Evolutionary conservation across 2,329 filamentous ascomycete genomes (phyloP).

Genomic region (Pseudohalonectria lignicola): DNA sequence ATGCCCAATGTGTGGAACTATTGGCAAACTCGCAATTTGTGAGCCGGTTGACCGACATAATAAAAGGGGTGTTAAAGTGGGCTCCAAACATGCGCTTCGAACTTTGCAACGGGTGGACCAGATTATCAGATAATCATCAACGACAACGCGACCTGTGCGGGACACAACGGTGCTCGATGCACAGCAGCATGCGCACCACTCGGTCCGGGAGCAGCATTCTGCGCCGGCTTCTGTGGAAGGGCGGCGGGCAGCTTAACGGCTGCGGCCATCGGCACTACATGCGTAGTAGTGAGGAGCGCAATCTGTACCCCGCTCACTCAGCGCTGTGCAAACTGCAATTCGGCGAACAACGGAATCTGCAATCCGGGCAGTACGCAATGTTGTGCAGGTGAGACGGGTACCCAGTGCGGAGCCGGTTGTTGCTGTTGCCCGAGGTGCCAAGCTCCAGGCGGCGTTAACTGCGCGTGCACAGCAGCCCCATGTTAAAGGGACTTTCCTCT

Average conservation of each 20-base stretch:
- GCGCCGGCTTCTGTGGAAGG: not conserved
- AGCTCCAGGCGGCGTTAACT: not conserved
- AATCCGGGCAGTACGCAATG: not conserved
- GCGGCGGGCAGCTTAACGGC: too few relatives aligned
- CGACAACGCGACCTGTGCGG: not conserved
- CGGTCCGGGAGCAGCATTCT: not conserved
- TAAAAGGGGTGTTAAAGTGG: not conserved
- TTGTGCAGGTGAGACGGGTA: not conserved
- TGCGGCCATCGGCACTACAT: not conserved
- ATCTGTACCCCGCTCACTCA: not conserved
- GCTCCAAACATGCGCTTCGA: not conserved
- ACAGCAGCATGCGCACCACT: not conserved
- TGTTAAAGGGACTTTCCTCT: too few relatives aligned
- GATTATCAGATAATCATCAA: not conserved
- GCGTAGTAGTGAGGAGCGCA: not conserved
- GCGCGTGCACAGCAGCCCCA: not conserved
- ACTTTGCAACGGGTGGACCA: not conserved
- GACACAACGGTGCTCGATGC: not conserved
- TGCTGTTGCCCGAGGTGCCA: not conserved
- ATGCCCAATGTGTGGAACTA: not conserved
- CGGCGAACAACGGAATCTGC: not conserved
- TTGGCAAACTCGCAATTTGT: not conserved
- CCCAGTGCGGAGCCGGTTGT: not conserved
- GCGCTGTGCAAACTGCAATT: not conserved
- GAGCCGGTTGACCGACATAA: not conserved